Base-by-base conservation (phyloP, 306 rosid genomes). In the Inga laurina region DNA sequence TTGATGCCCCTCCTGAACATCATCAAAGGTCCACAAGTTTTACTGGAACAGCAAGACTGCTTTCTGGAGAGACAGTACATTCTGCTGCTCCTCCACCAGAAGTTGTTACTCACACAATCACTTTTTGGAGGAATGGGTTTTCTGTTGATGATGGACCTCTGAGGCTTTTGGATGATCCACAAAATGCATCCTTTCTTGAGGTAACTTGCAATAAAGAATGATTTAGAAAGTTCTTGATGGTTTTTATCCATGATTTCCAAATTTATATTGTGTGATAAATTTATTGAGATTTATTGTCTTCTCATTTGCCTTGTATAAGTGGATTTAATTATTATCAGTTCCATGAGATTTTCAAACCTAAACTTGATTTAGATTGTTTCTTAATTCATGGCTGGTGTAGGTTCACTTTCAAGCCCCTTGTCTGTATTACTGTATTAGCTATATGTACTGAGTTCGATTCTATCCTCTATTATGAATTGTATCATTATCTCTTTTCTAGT, bases 41-140 rank as follows among this genome's bases (percentile, higher is more conserved):
- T 82, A 85, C 91, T 62, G 99, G 99, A 79, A 78, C 92, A 2
- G 97, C 93, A n/a, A 89, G 98, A 82, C 78, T 93, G 71, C 99
- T 96, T 41, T 79, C 98, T 30, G 99, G 99, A 13, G 98, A 94
- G 91, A 82, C 91, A 2, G 72, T 89, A 30, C 82, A 94, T 24
- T 79, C 95, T 87, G 89, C 86, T 72, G 91, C 95, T 87, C 90
- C 80, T 85, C 97, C 78, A 0, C 86, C 90, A 7, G 89, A 86
- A 71, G 75, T 59, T 64, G 65, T 92, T 61, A 83, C 82, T 5
- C 92, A 88, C 86, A 78, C 88, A 19, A 88, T 96, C 74, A 94
- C 94, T 16, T 92, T 95, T 32, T 95, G 99, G 99, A 89, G 93
- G 82, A 95, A 95, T 78, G 99, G 99, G 1, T 95, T 95, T 85